Percentiles rank a stretch among this genome's conserved stretches.
Conservation (phyloP, 1,139 yeast genomes). For the Zygosaccharomyces pseudobailii region DNA sequence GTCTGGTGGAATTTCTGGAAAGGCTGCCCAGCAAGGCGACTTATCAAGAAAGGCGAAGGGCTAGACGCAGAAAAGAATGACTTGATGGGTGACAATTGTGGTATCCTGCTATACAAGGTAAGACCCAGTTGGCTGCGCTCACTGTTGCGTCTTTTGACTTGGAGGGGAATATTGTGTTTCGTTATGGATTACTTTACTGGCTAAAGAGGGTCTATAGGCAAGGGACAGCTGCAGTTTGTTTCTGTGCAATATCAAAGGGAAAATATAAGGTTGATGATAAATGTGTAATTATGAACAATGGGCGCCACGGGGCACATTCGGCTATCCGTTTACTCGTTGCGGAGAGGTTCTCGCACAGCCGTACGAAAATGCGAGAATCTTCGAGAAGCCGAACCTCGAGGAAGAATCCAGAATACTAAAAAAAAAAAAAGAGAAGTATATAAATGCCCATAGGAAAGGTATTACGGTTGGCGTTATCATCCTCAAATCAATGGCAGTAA, state of each 20-base stretch:
- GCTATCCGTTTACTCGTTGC: not conserved
- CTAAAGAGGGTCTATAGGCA: constrained; percentile 19
- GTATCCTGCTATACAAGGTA: constrained; percentile 50
- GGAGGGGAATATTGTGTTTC: constrained; percentile 69
- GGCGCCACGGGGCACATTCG: not conserved
- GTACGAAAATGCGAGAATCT: not conserved
- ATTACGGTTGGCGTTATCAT: not conserved
- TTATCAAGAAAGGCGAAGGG: constrained; percentile 80
- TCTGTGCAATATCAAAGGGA: not conserved
- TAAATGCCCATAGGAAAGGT: not conserved
- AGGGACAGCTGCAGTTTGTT: not conserved
- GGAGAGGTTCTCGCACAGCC: not conserved
- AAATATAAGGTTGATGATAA: not conserved
- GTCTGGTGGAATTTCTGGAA: constrained; percentile 79
- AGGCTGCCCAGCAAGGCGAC: constrained; percentile 72
- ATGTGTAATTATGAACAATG: too few species aligned
- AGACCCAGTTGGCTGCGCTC: constrained; percentile 47
- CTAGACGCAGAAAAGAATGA: constrained; percentile 62
- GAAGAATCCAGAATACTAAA: not conserved
- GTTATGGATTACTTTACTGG: constrained; percentile 57
- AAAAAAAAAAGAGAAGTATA: not conserved
- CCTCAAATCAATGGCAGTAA: not conserved
- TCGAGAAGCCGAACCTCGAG: not conserved
- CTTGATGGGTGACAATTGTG: constrained; percentile 41
- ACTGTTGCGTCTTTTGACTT: constrained; percentile 49